phyloP scores from a whole-genome alignment of 192 early-diverging fungal species.

The Coemansia sp. region DNA sequence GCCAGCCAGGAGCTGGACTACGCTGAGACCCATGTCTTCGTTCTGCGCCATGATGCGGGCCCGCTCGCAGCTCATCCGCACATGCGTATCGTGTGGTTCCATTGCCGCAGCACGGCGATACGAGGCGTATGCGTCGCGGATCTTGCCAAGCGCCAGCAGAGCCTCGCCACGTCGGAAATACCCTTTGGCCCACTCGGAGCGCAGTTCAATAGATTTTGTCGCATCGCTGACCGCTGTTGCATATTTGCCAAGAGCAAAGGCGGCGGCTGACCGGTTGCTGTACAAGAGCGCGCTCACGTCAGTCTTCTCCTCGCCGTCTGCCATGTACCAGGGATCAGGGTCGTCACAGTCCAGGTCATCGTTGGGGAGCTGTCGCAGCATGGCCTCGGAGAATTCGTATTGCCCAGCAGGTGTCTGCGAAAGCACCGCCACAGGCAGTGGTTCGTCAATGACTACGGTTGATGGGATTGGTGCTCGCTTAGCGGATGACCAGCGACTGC shows the following conservation, averaged over 20 bases:
- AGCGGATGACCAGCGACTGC: background rate
- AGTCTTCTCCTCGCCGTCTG: conserved; percentile 26
- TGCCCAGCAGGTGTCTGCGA: conserved; percentile 28
- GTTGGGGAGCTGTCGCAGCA: conserved; percentile 29
- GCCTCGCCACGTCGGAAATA: conserved; percentile 66
- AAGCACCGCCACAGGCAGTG: conserved; percentile 22
- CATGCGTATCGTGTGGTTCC: conserved; percentile 55
- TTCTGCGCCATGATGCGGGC: conserved; percentile 60
- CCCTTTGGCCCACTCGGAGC: conserved; percentile 56
- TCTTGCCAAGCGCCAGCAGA: conserved; percentile 49
- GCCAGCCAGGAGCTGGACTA: conserved; percentile 71
- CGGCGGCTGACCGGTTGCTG: conserved; percentile 47
- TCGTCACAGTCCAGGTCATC: conserved; percentile 1
- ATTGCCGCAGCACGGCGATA: conserved; percentile 50
- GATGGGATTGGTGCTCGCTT: background rate
- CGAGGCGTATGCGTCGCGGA: conserved; percentile 53
- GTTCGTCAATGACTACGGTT: conserved; percentile 38
- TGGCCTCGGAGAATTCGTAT: conserved; percentile 40
- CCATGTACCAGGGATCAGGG: conserved; percentile 26
- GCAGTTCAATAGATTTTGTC: conserved; percentile 19
- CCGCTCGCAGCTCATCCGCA: conserved; percentile 54
- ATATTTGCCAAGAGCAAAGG: conserved; percentile 42
- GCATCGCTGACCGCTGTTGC: conserved; percentile 41
- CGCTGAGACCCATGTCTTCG: conserved; percentile 57
- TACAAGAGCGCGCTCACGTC: conserved; percentile 44